A percentile compares a stretch with the other conserved stretches of the same genome.
These are phyloP conservation scores for Abelmoschus esculentus DNA, from an alignment of 345 rosid species.

Conservation along the genomic window DNA sequence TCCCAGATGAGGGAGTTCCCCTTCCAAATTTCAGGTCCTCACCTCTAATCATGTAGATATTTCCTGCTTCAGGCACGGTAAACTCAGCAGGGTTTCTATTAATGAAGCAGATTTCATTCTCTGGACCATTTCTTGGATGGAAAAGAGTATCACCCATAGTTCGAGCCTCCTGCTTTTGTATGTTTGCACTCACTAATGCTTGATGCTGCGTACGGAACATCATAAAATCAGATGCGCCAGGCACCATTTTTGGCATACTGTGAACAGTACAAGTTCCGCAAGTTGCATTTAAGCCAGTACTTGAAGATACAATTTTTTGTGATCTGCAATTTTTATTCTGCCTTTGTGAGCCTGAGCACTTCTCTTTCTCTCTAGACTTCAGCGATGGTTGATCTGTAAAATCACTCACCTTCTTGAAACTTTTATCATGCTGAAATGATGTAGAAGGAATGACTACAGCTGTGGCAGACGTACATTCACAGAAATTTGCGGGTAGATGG, in stretches of 20 bases:
- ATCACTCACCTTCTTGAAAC: slow-evolving; percentile 28
- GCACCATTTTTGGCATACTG: slow-evolving; percentile 31
- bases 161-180: slow-evolving; percentile 27
- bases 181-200: slow-evolving; percentile 29
- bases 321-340: slow-evolving; percentile 27
- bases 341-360: slow-evolving; percentile 22
- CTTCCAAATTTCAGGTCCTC: slow-evolving; percentile 39
- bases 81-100: slow-evolving; percentile 94
- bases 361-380: slow-evolving; percentile 37
- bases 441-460: slow-evolving; percentile 36
- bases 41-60: slow-evolving; percentile 55
- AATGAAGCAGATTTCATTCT: slow-evolving; percentile 40
- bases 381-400: slow-evolving; percentile 31
- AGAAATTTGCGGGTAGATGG: slow-evolving; percentile 27
- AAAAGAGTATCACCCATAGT: slow-evolving; percentile 17
- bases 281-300: slow-evolving; percentile 28
- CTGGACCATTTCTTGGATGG: slow-evolving; percentile 28
- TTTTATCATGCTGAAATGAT: slow-evolving; percentile 38
- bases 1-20: slow-evolving; percentile 17
- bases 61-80: slow-evolving; percentile 53
- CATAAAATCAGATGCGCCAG: slow-evolving; percentile 35
- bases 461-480: slow-evolving; percentile 23
- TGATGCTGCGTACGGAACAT: slow-evolving; percentile 34
- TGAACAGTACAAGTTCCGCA: slow-evolving; percentile 37
- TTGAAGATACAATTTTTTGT: slow-evolving; percentile 23